These are phyloP conservation scores for Talaromyces sp. DNA, from an alignment of 2,329 filamentous ascomycete genomes.

Conservation along the genomic window DNA sequence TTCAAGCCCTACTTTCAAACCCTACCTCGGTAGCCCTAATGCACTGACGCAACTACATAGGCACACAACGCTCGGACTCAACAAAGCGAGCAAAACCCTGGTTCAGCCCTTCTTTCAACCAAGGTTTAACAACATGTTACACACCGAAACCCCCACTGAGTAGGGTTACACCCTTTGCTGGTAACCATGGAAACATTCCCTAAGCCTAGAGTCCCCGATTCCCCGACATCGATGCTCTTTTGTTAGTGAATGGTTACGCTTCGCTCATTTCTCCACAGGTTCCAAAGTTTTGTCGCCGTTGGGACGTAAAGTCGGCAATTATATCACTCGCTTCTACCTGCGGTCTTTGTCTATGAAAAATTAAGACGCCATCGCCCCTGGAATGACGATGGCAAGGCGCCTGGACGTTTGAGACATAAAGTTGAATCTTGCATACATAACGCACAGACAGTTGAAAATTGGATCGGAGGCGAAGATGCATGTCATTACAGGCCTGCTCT, in stretches of 20 bases:
- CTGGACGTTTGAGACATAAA: not conserved
- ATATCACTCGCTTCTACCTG: not conserved
- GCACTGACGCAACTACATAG: not conserved
- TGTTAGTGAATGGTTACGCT: too few relatives aligned
- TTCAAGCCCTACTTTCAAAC: not conserved
- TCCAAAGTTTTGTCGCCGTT: not conserved
- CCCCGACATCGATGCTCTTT: not conserved
- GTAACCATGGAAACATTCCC: not conserved
- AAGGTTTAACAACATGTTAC: conserved; percentile 1
- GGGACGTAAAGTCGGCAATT: not conserved
- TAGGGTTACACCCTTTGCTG: not conserved
- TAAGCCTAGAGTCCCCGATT: not conserved
- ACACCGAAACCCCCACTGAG: not conserved
- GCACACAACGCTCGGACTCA: not conserved
- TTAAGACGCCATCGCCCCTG: not conserved
- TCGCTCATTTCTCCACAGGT: not conserved
- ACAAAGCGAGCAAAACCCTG: not conserved
- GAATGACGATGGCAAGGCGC: not conserved
- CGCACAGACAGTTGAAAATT: not conserved
- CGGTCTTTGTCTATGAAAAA: not conserved
- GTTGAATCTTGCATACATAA: not conserved
- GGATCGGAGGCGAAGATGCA: not conserved
- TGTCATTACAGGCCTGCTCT: not conserved
- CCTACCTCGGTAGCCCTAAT: not conserved
- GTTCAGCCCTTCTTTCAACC: not conserved